Percentiles rank a stretch among this genome's conserved stretches.
phyloP scores from a whole-genome alignment of 805 yeast species.

The Starmerella etchellsii region DNA sequence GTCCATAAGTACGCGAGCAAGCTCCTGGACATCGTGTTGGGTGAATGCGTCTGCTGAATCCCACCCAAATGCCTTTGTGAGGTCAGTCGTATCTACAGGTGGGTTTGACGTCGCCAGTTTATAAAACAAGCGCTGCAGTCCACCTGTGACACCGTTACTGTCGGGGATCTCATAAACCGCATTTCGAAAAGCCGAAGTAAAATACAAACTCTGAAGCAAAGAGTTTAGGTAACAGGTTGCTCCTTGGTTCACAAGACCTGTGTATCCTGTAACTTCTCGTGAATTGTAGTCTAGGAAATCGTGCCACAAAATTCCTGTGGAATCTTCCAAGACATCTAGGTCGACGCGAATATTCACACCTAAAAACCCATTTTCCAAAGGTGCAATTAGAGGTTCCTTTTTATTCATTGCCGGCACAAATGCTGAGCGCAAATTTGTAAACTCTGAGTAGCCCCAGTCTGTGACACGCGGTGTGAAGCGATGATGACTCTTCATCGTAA shows the following conservation, averaged over 20 bases:
- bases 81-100: slow-evolving; percentile 72
- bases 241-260: slow-evolving; percentile 91
- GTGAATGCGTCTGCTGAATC: slow-evolving; percentile 88
- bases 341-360: slow-evolving; percentile 60
- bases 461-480: slow-evolving; percentile 62
- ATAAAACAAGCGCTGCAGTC: slow-evolving; percentile 80
- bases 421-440: slow-evolving; percentile 45
- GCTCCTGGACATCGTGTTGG: slow-evolving; percentile 96
- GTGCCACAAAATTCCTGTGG: slow-evolving; percentile 92
- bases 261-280: slow-evolving; percentile 74
- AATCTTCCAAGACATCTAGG: slow-evolving; percentile 67
- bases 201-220: slow-evolving; percentile 75
- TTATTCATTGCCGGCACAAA: slow-evolving; percentile 15
- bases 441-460: slow-evolving; percentile 93
- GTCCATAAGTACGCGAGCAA: slow-evolving; percentile 92
- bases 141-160: slow-evolving; percentile 56
- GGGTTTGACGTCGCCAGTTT: slow-evolving; percentile 56
- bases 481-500: slow-evolving; percentile 56
- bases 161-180: slow-evolving; percentile 80
- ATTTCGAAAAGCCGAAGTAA: slow-evolving; percentile 68
- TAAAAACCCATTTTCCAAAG: slow-evolving; percentile 23
- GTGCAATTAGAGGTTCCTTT: slow-evolving; percentile 32
- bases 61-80: slow-evolving; percentile 95
- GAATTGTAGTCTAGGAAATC: slow-evolving; percentile 69
- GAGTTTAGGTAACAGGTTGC: slow-evolving; percentile 97